These are phyloP conservation scores for Pseudogymnoascus sp. DNA, from an alignment of 2,329 filamentous ascomycete genomes.

Conservation along the genomic window DNA sequence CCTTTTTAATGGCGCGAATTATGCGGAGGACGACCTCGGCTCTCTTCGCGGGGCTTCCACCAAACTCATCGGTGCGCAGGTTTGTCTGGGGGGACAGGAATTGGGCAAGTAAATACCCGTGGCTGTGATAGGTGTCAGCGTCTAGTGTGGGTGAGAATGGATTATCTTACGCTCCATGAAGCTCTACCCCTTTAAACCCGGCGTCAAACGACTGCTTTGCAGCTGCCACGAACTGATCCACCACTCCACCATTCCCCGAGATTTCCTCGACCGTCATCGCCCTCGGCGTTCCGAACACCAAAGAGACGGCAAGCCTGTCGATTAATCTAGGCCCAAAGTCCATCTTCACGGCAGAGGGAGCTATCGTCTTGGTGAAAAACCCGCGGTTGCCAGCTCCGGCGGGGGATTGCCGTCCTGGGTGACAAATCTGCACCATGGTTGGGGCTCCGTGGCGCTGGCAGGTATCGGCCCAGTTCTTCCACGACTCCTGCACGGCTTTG, in stretches of 20 bases:
- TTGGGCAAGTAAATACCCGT: slow-evolving; percentile 65
- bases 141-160: slow-evolving; percentile 22
- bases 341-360: slow-evolving; percentile 38
- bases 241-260: slow-evolving; percentile 32
- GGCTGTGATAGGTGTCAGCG: slow-evolving; percentile 27
- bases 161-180: slow-evolving; percentile 39
- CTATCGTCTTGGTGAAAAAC: slow-evolving; percentile 34
- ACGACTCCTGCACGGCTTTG: slow-evolving; percentile 26
- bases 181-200: slow-evolving; percentile 46
- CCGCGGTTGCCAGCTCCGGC: slow-evolving; percentile 32
- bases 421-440: slow-evolving; percentile 39
- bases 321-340: slow-evolving; percentile 34
- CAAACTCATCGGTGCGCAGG: slow-evolving; percentile 58
- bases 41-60: slow-evolving; percentile 65
- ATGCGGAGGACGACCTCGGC: slow-evolving; percentile 59
- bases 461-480: slow-evolving; percentile 32
- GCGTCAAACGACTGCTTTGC: slow-evolving; percentile 42
- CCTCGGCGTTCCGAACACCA: slow-evolving; percentile 46
- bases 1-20: slow-evolving; percentile 49
- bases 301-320: slow-evolving; percentile 23
- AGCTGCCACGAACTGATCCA: slow-evolving; percentile 44
- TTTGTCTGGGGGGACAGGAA: slow-evolving; percentile 66
- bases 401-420: slow-evolving; percentile 40
- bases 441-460: slow-evolving; percentile 31
- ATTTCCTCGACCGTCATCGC: slow-evolving; percentile 51